Percentiles rank a stretch among this genome's conserved stretches.
Evolutionary conservation across 2,329 filamentous ascomycete genomes (phyloP).

Genomic region (Phoma herbarum): DNA sequence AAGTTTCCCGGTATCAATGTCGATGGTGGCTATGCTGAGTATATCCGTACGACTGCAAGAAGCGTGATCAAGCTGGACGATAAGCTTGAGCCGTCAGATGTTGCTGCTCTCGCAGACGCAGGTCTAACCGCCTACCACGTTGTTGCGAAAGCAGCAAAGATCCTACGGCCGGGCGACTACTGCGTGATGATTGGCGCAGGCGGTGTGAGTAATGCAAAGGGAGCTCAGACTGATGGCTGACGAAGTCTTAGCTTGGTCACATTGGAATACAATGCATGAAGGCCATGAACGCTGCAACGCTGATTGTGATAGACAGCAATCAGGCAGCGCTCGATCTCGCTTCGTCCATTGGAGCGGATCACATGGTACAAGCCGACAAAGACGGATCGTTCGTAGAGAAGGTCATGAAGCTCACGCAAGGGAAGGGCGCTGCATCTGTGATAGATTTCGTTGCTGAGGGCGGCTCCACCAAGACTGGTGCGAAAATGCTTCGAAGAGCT

Average conservation of each 20-base stretch:
- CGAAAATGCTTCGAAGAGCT: constrained; percentile 14
- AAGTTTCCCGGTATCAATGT: constrained; percentile 10
- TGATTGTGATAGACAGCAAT: constrained; percentile 12
- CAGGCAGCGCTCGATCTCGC: constrained; percentile 11
- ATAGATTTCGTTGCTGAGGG: constrained; percentile 16
- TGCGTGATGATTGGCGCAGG: constrained; percentile 12
- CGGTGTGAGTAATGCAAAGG: neutral
- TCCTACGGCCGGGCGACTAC: constrained; percentile 11
- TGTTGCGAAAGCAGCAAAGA: constrained; percentile 10
- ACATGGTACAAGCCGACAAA: constrained; percentile 6
- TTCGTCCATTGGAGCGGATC: constrained; percentile 11
- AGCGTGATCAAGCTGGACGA: constrained; percentile 13
- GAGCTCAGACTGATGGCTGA: neutral
- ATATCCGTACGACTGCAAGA: constrained; percentile 7
- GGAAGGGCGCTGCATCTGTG: constrained; percentile 7
- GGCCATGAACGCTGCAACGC: constrained; percentile 13
- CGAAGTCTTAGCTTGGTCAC: constrained; percentile 6
- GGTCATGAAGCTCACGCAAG: constrained; percentile 8
- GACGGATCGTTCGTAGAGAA: neutral
- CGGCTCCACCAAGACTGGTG: constrained; percentile 12
- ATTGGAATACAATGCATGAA: constrained; percentile 17
- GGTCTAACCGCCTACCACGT: constrained; percentile 12
- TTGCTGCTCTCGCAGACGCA: constrained; percentile 13
- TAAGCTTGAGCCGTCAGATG: constrained; percentile 10
- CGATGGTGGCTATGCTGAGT: constrained; percentile 12